A percentile compares a stretch with the other conserved stretches of the same genome.
Conservation (phyloP, 345 rosid genomes). For the Physaria fendleri region DNA sequence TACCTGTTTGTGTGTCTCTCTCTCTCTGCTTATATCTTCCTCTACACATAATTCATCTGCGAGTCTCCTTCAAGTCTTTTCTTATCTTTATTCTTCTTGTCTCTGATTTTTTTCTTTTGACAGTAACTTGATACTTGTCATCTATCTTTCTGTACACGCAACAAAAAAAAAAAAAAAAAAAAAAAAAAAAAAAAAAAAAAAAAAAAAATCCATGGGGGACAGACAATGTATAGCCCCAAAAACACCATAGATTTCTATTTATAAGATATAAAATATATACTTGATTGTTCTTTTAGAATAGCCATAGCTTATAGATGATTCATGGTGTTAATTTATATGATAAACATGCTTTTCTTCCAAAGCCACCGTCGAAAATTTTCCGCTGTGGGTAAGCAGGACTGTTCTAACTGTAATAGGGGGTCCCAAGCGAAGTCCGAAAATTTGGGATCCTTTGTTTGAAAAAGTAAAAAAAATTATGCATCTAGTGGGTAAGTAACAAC, state of each 20-base stretch:
- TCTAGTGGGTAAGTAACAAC: too few relatives aligned
- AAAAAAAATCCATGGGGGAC: constrained; percentile 10
- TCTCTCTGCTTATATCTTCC: too few relatives aligned
- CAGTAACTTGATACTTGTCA: neutral
- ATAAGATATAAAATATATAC: neutral
- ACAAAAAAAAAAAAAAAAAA: neutral
- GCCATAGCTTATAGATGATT: neutral
- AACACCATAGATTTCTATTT: constrained; percentile 1
- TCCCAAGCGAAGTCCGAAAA: too few relatives aligned
- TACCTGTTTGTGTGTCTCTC: constrained; percentile 12
- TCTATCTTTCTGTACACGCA: constrained; percentile 10
- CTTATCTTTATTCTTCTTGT: neutral
- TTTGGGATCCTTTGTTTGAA: too few relatives aligned
- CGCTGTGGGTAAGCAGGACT: too few relatives aligned
- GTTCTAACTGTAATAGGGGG: too few relatives aligned
- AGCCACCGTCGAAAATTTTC: too few relatives aligned
- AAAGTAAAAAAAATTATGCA: too few relatives aligned
- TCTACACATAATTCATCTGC: constrained; percentile 3
- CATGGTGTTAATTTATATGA: neutral
- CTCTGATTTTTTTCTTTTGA: neutral
- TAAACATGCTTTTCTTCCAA: too few relatives aligned
- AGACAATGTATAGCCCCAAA: constrained; percentile 31
- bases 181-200: neutral
- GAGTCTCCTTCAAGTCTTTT: constrained; percentile 7
- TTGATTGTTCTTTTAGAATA: neutral